Conservation (phyloP, 768 basidiomycete genomes). For the Boletus pseudopeckii region DNA sequence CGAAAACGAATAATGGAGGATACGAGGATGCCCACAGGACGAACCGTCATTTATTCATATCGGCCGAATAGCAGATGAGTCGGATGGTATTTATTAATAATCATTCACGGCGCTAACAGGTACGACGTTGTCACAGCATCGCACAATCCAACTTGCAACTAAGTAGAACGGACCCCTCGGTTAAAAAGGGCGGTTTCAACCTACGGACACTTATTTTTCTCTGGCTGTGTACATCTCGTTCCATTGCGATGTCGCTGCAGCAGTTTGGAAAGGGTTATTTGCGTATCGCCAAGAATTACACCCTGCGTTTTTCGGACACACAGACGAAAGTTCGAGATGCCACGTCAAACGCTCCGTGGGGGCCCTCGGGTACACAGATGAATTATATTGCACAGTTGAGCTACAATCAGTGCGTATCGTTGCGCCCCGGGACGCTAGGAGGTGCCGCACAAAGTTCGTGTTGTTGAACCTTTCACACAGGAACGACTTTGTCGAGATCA, state of each 20-base stretch:
- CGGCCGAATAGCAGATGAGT: no score
- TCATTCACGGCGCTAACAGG: no score
- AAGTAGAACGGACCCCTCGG: no score
- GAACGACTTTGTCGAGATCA: conserved; percentile 97
- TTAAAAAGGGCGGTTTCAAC: no score
- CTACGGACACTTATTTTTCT: no score
- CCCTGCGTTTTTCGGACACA: conserved; percentile 91
- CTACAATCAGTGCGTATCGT: conserved; percentile 80
- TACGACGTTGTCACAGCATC: no score
- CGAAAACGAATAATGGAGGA: no score
- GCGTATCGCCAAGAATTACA: conserved; percentile 92
- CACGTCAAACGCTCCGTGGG: conserved; percentile 97
- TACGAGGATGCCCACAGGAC: no score
- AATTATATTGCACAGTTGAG: conserved; percentile 97
- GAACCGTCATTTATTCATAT: no score
- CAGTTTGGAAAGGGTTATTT: conserved; percentile 83
- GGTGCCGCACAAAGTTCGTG: background rate
- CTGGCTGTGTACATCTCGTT: background rate
- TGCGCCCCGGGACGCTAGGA: background rate
- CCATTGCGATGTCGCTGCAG: conserved; percentile 52
- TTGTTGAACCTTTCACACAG: conserved; percentile 32
- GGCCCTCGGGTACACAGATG: conserved; percentile 97
- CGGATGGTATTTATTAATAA: no score
- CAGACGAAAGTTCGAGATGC: conserved; percentile 96
- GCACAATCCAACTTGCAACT: no score